Evolutionary conservation across 306 rosid species (phyloP), one percentile per base, ranked within the genome.

Genomic region (Malus sieversii): DNA sequence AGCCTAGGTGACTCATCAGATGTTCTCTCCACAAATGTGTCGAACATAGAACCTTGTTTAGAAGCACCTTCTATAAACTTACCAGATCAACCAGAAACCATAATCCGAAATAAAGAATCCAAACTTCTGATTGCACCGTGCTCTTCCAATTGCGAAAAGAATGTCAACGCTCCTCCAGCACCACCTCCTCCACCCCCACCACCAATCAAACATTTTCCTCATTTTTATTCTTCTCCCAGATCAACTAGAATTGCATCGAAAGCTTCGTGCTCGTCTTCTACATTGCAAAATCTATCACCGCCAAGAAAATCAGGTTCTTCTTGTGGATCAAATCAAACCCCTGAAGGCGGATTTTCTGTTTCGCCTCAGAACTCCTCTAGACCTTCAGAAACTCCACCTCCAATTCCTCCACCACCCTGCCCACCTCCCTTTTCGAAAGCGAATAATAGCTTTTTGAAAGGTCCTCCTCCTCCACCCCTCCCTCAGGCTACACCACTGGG

Each of bases 391-490:
- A 70, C 85, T 68, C 80, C 87, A 62, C 64, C 88, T 48, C 35
- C 30, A 44, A 79, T 90, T 81, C 97, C 99, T 53, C 86, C 93
- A 55, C 97, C 98, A 61, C 97, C 97, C 27, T 81, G 90, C 55
- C 97, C 97, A 2, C 98, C 99, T 71, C 92, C 96, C 57, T 75
- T 83, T 81, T 68, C 40, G 10, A 90, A 79, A 67, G 70, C 79
- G 23, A 79, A 69, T 46, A 80, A 2, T 23, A 69, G 65, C 35
- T 82, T 77, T 53, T 32, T 38, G 22, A 94, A 87, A 81, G 81
- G 90, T 9, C 97, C 92, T 27, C 92, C 96, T 51, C 99, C 97
- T 76, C 96, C 93, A 19, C 92, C 98, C 19, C 72, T 88, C 73
- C 93, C 90, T 72, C 96, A 77, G 32, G 78, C 86, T 59, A 77